Conservation (phyloP, 208 protist genomes). For the Crithidia thermophila region DNA sequence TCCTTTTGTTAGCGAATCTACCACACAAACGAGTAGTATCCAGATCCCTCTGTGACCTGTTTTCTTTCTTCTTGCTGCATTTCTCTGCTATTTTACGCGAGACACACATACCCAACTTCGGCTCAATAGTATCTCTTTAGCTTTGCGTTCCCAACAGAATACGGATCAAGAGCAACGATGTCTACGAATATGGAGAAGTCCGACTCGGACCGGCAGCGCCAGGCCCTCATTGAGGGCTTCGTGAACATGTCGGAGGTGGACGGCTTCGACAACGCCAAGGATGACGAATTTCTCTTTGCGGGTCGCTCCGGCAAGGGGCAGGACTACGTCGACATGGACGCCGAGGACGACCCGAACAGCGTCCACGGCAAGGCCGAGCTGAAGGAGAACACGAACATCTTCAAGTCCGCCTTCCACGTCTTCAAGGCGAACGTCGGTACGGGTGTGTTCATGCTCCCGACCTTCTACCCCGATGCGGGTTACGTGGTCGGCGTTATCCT, state of each 20-base stretch:
- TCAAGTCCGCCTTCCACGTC: slow-evolving; percentile 79
- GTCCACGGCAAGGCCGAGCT: slow-evolving; percentile 29
- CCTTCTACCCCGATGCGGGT: slow-evolving; percentile 77
- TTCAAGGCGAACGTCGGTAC: slow-evolving; percentile 91
- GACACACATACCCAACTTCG: too few species aligned
- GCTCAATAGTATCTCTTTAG: too few species aligned
- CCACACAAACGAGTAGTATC: too few species aligned
- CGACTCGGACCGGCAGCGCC: slow-evolving; percentile 25
- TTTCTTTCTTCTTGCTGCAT: background rate
- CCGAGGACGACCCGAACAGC: slow-evolving; percentile 13
- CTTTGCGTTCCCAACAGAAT: background rate
- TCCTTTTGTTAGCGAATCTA: background rate
- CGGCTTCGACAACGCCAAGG: slow-evolving; percentile 7
- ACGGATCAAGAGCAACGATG: background rate
- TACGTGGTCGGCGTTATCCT: slow-evolving; percentile 58
- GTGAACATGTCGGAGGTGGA: slow-evolving; percentile 44
- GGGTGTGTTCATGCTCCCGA: slow-evolving; percentile 81
- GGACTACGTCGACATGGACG: slow-evolving; percentile 52
- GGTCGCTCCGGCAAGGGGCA: slow-evolving; percentile 5
- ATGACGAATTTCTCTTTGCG: slow-evolving; percentile 16
- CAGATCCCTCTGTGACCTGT: background rate
- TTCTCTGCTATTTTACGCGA: background rate
- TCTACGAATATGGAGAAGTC: slow-evolving; percentile 5
- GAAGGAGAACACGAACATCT: slow-evolving; percentile 67
- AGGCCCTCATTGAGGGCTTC: slow-evolving; percentile 42